Base-by-base conservation (phyloP, 129 eudicot species). In the Lactuca sativa region DNA sequence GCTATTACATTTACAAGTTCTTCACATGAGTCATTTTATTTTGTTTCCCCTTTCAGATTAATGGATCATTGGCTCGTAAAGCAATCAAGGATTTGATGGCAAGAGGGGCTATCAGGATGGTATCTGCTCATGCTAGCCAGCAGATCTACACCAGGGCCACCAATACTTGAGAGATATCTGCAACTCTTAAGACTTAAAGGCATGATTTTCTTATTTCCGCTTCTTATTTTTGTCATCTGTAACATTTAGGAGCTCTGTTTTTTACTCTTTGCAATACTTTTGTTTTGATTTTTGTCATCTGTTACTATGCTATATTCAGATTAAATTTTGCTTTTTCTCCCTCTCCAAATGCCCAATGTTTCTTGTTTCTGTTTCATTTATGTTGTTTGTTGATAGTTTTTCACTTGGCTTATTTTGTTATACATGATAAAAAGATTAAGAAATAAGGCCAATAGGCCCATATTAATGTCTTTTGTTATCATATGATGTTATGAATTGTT, bases 61-160 rank as follows among this genome's bases (percentile, higher is more conserved):
- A 82, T 71, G 97, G 97, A 62, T 88, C 97, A 2, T 82, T 91
- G 40, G 97, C 97, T 7, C 84, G 97, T 61, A 87, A 80, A 72
- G 97, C 93, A 53, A 86, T 86, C 18, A 84, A 78, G 73, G 93
- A 86, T 61, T 56, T 86, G 89, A 86, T 86, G 93, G 93, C 93
- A 25, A 78, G 93, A 76, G 93, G 89, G 40, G 80, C 83, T 4
- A 86, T 86, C 79, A 78, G 93, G 77, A 84, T 86, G 93, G 83
- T 86, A 0, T 86, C 93, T 13, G 72, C 85, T 65, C 93, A 86
- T 62, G 51, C 93, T 31, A 86, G 92, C 81, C 92, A 87, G 73
- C 93, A 87, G 74, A 87, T 87, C 56, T 87, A 84, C 59, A 87
- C 93, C 64, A 87, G 93, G 81, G 93, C 93, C 51, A 87, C 93